A percentile compares a stretch with the other conserved stretches of the same genome.
Evolutionary conservation across 371 early-diverging fungal genomes (phyloP).

Genomic region (Rhizopus sp.): DNA sequence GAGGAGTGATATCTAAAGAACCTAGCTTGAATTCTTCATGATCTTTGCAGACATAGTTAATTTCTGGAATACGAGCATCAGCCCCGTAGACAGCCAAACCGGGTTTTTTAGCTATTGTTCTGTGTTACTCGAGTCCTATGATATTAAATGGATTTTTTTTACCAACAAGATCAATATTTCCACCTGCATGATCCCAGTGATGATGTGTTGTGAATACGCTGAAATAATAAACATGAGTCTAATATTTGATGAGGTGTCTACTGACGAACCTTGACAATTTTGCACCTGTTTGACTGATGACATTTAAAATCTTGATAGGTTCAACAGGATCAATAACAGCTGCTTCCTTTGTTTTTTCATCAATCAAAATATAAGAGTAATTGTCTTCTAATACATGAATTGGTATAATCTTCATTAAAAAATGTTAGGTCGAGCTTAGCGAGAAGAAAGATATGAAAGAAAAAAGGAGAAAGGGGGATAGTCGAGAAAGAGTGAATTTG

Average conservation of each 20-base stretch:
- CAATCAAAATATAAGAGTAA: slow-evolving; percentile 80
- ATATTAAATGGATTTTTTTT: background rate
- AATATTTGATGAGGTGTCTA: slow-evolving; percentile 11
- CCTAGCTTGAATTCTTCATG: slow-evolving; percentile 79
- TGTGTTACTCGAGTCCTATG: slow-evolving; percentile 33
- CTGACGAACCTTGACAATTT: slow-evolving; percentile 45
- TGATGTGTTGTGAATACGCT: slow-evolving; percentile 82
- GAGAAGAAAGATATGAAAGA: slow-evolving; percentile 6
- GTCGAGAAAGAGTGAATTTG: background rate
- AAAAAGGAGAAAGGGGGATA: slow-evolving; percentile 7
- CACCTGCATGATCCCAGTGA: slow-evolving; percentile 83
- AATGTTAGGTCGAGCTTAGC: background rate
- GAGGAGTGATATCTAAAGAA: slow-evolving; percentile 61
- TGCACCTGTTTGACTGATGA: slow-evolving; percentile 46
- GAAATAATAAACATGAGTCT: background rate
- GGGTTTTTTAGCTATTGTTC: slow-evolving; percentile 55
- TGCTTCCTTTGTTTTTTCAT: slow-evolving; percentile 62
- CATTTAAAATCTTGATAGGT: slow-evolving; percentile 54
- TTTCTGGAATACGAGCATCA: slow-evolving; percentile 84
- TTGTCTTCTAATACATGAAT: slow-evolving; percentile 66
- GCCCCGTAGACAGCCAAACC: slow-evolving; percentile 83
- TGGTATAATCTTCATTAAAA: slow-evolving; percentile 36
- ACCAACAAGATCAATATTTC: slow-evolving; percentile 59
- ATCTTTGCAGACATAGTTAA: slow-evolving; percentile 77
- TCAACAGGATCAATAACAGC: slow-evolving; percentile 65